Percentiles rank a stretch among this genome's conserved stretches.
Evolutionary conservation across 163 green algal genomes (phyloP).

Genomic region (Botryococcus braunii): DNA sequence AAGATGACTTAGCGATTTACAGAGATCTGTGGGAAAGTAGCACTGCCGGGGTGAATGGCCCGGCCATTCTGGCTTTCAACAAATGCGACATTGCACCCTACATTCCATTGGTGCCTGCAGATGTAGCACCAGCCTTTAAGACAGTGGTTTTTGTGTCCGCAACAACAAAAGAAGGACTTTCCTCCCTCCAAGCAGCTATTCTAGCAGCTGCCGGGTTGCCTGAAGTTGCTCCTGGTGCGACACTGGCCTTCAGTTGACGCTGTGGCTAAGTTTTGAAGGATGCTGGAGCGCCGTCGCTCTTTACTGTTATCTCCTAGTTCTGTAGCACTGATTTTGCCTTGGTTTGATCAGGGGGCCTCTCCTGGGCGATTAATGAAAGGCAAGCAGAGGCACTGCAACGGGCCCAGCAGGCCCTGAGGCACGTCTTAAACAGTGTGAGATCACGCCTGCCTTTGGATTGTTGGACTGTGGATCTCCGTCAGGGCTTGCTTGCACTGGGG

Average conservation of each 20-base stretch:
- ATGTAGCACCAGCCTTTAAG: too few relatives aligned
- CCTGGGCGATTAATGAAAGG: constrained; percentile 84
- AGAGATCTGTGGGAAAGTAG: too few relatives aligned
- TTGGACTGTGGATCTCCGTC: constrained; percentile 57
- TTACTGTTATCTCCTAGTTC: not conserved
- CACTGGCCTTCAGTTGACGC: not conserved
- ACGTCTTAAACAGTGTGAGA: constrained; percentile 42
- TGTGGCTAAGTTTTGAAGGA: not conserved
- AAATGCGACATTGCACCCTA: too few relatives aligned
- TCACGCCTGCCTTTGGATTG: constrained; percentile 81
- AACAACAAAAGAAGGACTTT: constrained; percentile 45
- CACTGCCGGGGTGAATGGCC: too few relatives aligned
- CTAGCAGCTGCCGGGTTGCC: constrained; percentile 24
- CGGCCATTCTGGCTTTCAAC: too few relatives aligned
- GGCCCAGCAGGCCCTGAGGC: constrained; percentile 47
- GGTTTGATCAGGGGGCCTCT: constrained; percentile 39
- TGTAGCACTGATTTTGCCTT: not conserved
- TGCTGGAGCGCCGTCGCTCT: not conserved
- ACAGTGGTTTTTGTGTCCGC: constrained; percentile 56
- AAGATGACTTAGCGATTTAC: too few relatives aligned
- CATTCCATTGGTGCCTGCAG: too few relatives aligned
- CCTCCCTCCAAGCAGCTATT: constrained; percentile 52
- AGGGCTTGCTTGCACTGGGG: not conserved
- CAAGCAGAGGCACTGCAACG: constrained; percentile 78
- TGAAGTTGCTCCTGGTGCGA: constrained; percentile 27